Evolutionary conservation across 805 yeast species (phyloP), one percentile per base, ranked within the genome.

Genomic region (Hagleromyces aurorensis): DNA sequence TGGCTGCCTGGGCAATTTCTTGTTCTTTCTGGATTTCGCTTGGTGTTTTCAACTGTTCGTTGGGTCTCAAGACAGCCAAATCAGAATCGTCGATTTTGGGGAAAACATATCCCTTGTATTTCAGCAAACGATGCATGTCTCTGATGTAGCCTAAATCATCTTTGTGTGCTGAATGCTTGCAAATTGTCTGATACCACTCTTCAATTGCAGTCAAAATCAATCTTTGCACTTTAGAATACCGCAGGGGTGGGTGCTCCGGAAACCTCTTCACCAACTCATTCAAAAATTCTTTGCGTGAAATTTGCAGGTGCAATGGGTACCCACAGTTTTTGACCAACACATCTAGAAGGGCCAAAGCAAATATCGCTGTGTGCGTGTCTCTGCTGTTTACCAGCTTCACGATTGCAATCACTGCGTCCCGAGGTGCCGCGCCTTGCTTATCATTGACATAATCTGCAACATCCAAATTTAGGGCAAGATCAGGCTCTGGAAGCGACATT

Each of bases 261-360:
- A 91, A 91, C 53, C 84, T 64, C 48, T 84, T 81, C 14, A 91
- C 98, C 49, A 91, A 69, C 51, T 85, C 95, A 54, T 91, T 91
- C 48, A 91, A 67, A 46, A 91, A 91, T 55, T 89, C 97, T 58
- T 91, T 87, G 37, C 97, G 72, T 3, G 95, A 82, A 30, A 91
- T 84, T 60, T 91, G 98, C 27, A 91, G 66, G 43, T 91, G 98
- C 61, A 91, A 75, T 6, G 98, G 96, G 56, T 89, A 91, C 4
- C 97, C 98, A 62, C 99, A 91, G 63, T 91, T 91, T 61, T 91
- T 91, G 30, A 91, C 98, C 44, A 91, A 64, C 31, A 84, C 84
- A 52, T 91, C 99, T 38, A 91, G 52, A 21, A 84, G 61, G 2
- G 86, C 72, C 41, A 91, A 59, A 7, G 96, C 96, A 50, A 87